Evolutionary conservation across 257 asterid species (phyloP), one percentile per base, ranked within the genome.

Genomic region (Catharanthus roseus): DNA sequence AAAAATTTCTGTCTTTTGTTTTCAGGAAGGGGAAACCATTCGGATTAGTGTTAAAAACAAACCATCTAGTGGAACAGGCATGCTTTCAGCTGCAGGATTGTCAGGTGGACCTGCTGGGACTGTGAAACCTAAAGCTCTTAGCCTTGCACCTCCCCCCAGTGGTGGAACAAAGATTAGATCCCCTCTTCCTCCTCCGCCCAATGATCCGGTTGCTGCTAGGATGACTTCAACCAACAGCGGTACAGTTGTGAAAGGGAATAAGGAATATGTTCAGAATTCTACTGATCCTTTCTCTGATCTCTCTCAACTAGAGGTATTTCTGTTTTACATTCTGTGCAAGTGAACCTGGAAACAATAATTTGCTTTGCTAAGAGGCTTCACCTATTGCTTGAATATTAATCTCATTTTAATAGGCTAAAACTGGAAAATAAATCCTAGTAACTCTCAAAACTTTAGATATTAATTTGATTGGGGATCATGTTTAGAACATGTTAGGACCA

Each of bases 21-120:
- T 60, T 72, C 77, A 91, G 99, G 97, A 91, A 91, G 99, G 99
- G 50, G 99, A 93, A 84, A 93, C 99, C 2, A 91, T 93, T 74
- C 84, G 96, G 58, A 93, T 93, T 69, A 93, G 85, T 85, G 96
- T 89, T 54, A 91, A 91, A 82, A 93, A 89, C 74, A 93, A 93
- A 77, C 80, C 96, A 65, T 79, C 93, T 23, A 75, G 90, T 71
- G 97, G 96, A 72, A 75, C 96, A 8, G 95, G 96, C 77, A 91
- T 89, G 99, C 97, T 90, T 80, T 92, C 97, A 24, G 84, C 93
- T 56, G 92, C 90, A 47, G 97, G 93, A 55, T 68, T 86, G 77
- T 75, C 88, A 0, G 75, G 87, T 67, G 90, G 87, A 65, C 76
- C 49, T 44, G 49, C 95, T 63, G 89, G 78, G 75, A 71, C 87